A percentile compares a stretch with the other conserved stretches of the same genome.
phyloP scores from a whole-genome alignment of 257 asterid genomes.

The Scutellaria barbata region DNA sequence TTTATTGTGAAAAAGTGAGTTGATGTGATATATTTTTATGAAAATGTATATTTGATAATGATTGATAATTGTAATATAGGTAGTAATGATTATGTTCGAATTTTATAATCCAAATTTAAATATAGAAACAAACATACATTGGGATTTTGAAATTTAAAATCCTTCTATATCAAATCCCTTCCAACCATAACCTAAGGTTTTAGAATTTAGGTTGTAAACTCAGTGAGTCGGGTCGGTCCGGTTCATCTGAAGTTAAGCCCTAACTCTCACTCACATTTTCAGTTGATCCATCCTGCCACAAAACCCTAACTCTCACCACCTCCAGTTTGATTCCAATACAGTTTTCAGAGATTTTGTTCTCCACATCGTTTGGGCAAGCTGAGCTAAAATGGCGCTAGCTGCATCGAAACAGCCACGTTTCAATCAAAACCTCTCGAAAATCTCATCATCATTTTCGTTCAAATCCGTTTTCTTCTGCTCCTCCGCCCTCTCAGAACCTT shows the following conservation, averaged over 20 bases:
- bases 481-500: constrained; percentile 37
- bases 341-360: too few relatives aligned
- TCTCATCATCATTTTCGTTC: constrained; percentile 49
- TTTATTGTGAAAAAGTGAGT: too few relatives aligned
- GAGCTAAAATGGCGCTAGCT: constrained; percentile 53
- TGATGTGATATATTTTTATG: too few relatives aligned
- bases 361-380: constrained; percentile 13
- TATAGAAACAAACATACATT: too few relatives aligned
- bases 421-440: constrained; percentile 39
- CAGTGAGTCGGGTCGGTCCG: background rate
- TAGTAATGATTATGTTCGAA: too few relatives aligned
- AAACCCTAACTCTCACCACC: constrained; percentile 30
- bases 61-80: too few relatives aligned
- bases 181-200: too few relatives aligned
- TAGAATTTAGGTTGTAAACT: background rate
- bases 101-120: too few relatives aligned
- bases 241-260: constrained; percentile 21
- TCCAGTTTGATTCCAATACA: too few relatives aligned
- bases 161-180: too few relatives aligned
- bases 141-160: too few relatives aligned
- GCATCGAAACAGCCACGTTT: constrained; percentile 46
- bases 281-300: constrained; percentile 6
- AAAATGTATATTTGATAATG: too few relatives aligned
- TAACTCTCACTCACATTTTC: background rate
- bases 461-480: constrained; percentile 54